Percentiles rank a stretch among this genome's conserved stretches.
Evolutionary conservation across 257 asterid species (phyloP).

Genomic region (Nicotiana paniculata): DNA sequence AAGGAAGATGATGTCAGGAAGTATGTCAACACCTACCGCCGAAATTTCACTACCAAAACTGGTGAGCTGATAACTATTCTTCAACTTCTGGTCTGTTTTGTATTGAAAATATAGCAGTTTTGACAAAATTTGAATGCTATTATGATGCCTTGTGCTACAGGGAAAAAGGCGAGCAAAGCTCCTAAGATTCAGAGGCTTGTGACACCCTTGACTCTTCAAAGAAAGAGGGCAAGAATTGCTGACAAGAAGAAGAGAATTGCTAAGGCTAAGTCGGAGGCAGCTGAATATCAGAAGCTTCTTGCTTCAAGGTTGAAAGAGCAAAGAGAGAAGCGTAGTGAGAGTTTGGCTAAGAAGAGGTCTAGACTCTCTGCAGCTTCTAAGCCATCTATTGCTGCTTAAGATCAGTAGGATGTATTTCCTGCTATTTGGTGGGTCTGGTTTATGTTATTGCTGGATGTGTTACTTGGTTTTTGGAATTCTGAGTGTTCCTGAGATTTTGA

Average conservation of each 20-base stretch:
- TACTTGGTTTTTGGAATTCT: background rate
- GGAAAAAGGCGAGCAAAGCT: slow-evolving; percentile 2
- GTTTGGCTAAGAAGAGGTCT: slow-evolving; percentile 11
- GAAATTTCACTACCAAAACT: slow-evolving; percentile 4
- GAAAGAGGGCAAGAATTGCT: slow-evolving; percentile 12
- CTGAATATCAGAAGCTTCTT: slow-evolving; percentile 12
- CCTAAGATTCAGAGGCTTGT: slow-evolving; percentile 7
- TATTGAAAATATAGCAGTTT: background rate
- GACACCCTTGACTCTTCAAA: slow-evolving; percentile 6
- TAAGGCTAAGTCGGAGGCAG: slow-evolving; percentile 10
- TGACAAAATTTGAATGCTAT: background rate
- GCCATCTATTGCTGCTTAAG: background rate
- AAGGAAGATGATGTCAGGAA: slow-evolving; percentile 12
- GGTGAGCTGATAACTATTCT: background rate
- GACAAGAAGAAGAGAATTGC: slow-evolving; percentile 10
- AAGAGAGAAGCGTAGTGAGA: slow-evolving; percentile 11
- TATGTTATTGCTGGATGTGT: background rate
- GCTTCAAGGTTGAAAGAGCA: slow-evolving; percentile 12
- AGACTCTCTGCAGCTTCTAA: background rate
- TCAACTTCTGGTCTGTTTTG: background rate
- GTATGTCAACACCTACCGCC: background rate
- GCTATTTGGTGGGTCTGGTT: background rate
- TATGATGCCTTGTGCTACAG: background rate
- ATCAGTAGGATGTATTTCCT: background rate
- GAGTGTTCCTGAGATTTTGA: background rate